These are phyloP conservation scores for Saccharum officinarum DNA, from an alignment of 176 grass and related monocot genomes.

Conservation along the genomic window DNA sequence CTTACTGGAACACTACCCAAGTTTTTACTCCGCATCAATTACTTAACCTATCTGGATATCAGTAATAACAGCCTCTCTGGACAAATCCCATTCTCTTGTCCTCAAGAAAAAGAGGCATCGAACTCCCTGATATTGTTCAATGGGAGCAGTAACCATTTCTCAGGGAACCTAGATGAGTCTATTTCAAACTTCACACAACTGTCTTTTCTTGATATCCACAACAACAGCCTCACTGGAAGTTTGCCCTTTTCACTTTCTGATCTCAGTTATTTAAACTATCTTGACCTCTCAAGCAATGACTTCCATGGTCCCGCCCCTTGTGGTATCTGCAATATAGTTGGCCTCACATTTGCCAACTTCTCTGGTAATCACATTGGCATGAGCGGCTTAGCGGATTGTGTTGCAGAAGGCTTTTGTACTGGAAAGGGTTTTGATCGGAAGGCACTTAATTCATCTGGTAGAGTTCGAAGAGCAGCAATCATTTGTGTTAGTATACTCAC, in stretches of 20 bases:
- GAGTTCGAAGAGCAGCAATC: conserved; percentile 30
- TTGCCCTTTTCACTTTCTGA: conserved; percentile 69
- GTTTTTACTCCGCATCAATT: conserved; percentile 60
- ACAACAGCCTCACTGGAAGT: conserved; percentile 71
- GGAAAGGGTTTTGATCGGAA: conserved; percentile 29
- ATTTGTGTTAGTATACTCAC: conserved; percentile 48
- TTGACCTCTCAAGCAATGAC: conserved; percentile 84
- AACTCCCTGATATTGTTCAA: conserved; percentile 82
- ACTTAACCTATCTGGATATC: conserved; percentile 65
- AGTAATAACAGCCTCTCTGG: conserved; percentile 85
- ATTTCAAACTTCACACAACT: conserved; percentile 85
- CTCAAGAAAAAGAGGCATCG: conserved; percentile 33
- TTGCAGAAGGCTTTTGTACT: conserved; percentile 46
- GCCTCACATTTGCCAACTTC: conserved; percentile 77
- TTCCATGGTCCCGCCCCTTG: conserved; percentile 77
- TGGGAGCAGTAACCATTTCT: conserved; percentile 80
- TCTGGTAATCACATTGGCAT: conserved; percentile 67
- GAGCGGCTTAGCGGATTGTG: conserved; percentile 61
- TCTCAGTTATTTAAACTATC: conserved; percentile 76
- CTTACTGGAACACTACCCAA: conserved; percentile 67
- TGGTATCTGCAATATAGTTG: conserved; percentile 67
- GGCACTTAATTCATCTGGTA: conserved; percentile 39
- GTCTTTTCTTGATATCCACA: conserved; percentile 82
- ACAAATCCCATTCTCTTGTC: conserved; percentile 52
- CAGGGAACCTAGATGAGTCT: conserved; percentile 57